Percentiles rank a stretch among this genome's conserved stretches.
Conservation (phyloP, 1,284 basidiomycete genomes). For the Lentinus polychrous region DNA sequence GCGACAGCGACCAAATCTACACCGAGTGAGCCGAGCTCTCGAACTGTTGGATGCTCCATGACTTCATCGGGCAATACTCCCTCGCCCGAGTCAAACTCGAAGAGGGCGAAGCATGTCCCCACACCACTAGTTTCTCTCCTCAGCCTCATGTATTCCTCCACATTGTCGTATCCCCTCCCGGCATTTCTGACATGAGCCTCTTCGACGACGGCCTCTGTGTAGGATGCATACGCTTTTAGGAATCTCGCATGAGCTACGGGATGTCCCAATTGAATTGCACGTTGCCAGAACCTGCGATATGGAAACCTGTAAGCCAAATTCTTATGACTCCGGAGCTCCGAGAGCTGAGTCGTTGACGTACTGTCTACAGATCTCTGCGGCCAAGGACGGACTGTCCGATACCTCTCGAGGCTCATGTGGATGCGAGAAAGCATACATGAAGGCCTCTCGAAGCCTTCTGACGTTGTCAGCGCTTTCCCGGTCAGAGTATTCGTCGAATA, state of each 20-base stretch:
- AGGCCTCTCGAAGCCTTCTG: constrained; percentile 11
- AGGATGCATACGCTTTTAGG: constrained; percentile 15
- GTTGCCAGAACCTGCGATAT: too few species aligned
- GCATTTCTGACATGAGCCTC: constrained; percentile 24
- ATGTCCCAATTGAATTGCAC: too few species aligned
- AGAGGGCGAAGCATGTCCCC: constrained; percentile 26
- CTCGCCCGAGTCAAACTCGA: constrained; percentile 24
- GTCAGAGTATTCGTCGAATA: constrained; percentile 22
- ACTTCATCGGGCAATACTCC: constrained; percentile 27
- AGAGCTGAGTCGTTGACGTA: too few species aligned
- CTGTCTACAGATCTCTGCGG: too few species aligned
- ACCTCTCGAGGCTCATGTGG: too few species aligned
- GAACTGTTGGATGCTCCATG: constrained; percentile 26
- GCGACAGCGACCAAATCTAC: constrained; percentile 16
- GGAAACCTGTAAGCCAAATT: too few species aligned
- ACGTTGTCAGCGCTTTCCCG: constrained; percentile 8
- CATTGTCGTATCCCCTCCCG: constrained; percentile 16
- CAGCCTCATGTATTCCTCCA: constrained; percentile 26
- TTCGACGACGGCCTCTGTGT: constrained; percentile 24
- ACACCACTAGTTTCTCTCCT: constrained; percentile 27
- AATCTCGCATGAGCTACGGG: constrained; percentile 14
- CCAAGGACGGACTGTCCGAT: too few species aligned
- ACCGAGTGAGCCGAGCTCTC: constrained; percentile 18
- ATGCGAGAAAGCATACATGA: too few species aligned
- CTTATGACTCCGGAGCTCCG: too few species aligned